A percentile compares a stretch with the other conserved stretches of the same genome.
Evolutionary conservation across 2,329 filamentous ascomycete genomes (phyloP).

Genomic region (Bertia moriformis): DNA sequence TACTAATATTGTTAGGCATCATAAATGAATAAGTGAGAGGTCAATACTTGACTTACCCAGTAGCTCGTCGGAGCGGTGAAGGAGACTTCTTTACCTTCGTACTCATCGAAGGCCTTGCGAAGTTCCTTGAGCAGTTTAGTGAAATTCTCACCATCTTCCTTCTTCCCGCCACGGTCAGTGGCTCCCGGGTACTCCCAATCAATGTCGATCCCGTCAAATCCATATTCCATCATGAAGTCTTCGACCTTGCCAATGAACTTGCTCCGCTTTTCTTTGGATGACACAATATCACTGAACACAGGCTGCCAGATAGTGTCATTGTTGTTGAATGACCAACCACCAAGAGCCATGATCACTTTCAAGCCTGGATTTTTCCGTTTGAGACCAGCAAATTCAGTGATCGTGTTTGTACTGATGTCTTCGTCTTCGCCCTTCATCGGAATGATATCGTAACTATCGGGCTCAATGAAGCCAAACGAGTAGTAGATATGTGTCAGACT

Average conservation of each 20-base stretch:
- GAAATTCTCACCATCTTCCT: conserved; percentile 17
- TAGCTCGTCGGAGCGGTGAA: conserved; percentile 8
- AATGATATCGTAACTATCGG: conserved; percentile 8
- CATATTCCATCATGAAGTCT: background rate
- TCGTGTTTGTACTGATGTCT: background rate
- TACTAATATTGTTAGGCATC: conserved; percentile 4
- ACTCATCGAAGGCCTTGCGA: conserved; percentile 4
- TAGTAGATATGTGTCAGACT: conserved; percentile 10
- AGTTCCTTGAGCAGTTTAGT: conserved; percentile 4
- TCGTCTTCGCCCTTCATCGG: conserved; percentile 8
- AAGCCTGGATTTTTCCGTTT: conserved; percentile 10
- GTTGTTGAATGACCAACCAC: conserved; percentile 19
- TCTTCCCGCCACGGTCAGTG: conserved; percentile 1
- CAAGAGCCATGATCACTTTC: conserved; percentile 15
- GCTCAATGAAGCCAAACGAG: conserved; percentile 10
- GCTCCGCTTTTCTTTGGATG: background rate
- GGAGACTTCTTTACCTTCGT: conserved; percentile 3
- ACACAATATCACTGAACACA: conserved; percentile 7
- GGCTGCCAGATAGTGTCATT: conserved; percentile 6
- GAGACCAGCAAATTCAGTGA: conserved; percentile 8
- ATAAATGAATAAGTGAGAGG: conserved; percentile 4
- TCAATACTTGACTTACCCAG: conserved; percentile 4
- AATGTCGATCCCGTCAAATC: background rate
- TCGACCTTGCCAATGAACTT: background rate
- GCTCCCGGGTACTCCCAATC: conserved; percentile 2